Conservation (phyloP, 139 green algal genomes). For the Haematococcus lacustris region DNA sequence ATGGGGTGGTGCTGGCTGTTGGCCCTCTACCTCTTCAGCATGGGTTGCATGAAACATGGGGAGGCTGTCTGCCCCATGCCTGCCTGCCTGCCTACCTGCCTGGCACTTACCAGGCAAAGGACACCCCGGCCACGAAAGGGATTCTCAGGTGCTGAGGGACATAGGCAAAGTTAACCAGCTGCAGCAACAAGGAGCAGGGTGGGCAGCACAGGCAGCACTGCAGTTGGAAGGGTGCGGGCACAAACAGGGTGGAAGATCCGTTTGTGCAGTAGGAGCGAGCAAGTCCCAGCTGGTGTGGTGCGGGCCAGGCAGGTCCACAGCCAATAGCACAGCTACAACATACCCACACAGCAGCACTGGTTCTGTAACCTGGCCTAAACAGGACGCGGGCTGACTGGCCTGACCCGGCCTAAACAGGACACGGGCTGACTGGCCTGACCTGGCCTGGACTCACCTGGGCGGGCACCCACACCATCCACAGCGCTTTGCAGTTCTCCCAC, state of each 20-base stretch:
- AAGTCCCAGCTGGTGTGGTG: neutral
- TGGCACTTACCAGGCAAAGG: slow-evolving; percentile 32
- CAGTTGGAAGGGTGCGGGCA: too few species aligned
- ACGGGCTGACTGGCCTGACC: too few species aligned
- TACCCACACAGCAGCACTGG: too few species aligned
- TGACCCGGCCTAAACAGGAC: too few species aligned
- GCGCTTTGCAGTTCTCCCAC: slow-evolving; percentile 7
- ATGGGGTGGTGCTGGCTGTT: too few species aligned
- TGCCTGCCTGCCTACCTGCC: neutral
- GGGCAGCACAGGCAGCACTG: neutral
- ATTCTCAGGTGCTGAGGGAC: slow-evolving; percentile 78
- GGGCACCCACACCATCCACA: slow-evolving; percentile 13
- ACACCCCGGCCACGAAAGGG: slow-evolving; percentile 56
- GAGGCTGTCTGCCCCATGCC: neutral
- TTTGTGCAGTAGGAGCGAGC: too few species aligned
- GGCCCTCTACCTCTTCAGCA: too few species aligned
- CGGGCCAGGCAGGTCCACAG: neutral
- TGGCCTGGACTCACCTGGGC: slow-evolving; percentile 8
- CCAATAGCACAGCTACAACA: too few species aligned
- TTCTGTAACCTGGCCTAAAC: too few species aligned
- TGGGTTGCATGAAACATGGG: too few species aligned
- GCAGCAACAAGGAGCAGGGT: slow-evolving; percentile 12
- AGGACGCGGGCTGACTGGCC: too few species aligned
- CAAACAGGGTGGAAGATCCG: slow-evolving; percentile 9
- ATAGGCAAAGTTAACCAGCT: slow-evolving; percentile 81